These are phyloP conservation scores for Torulaspora gathmanii DNA, from an alignment of 805 yeast genomes.

Conservation along the genomic window DNA sequence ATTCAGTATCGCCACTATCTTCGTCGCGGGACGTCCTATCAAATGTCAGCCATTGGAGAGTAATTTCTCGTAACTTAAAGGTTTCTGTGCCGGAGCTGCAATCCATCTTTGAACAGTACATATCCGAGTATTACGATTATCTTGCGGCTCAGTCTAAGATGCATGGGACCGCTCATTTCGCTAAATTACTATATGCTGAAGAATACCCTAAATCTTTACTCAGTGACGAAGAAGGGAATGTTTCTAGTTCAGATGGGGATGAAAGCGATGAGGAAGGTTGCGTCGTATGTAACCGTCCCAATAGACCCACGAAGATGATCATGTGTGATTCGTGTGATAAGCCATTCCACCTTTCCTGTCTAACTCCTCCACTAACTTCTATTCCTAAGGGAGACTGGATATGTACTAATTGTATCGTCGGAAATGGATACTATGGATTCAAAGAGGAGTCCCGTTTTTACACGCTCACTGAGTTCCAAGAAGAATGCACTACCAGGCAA, in stretches of 20 bases:
- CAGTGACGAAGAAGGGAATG: conserved; percentile 18
- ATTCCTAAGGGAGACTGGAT: conserved; percentile 67
- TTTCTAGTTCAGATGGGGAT: conserved; percentile 20
- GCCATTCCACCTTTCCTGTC: conserved; percentile 62
- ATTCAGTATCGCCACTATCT: conserved; percentile 1
- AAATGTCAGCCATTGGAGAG: conserved; percentile 30
- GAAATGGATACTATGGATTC: conserved; percentile 85
- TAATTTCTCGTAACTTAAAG: conserved; percentile 16
- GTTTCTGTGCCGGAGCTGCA: conserved; percentile 13
- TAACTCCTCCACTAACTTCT: conserved; percentile 49
- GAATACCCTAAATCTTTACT: conserved; percentile 35
- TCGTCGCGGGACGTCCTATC: conserved; percentile 11
- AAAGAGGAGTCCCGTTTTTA: conserved; percentile 59
- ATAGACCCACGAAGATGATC: conserved; percentile 45
- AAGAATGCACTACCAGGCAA: conserved; percentile 49
- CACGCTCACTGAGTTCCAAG: conserved; percentile 55
- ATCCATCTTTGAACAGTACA: conserved; percentile 24
- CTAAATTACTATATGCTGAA: conserved; percentile 23
- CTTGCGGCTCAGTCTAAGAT: conserved; percentile 21
- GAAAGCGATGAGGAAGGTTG: conserved; percentile 41
- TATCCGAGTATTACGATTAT: conserved; percentile 36
- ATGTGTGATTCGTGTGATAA: conserved; percentile 73
- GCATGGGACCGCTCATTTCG: conserved; percentile 13
- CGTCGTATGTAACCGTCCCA: conserved; percentile 44
- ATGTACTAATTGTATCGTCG: conserved; percentile 79